Evolutionary conservation across 1,284 basidiomycete genomes (phyloP).

Genomic region (Apiotrichum domesticum): DNA sequence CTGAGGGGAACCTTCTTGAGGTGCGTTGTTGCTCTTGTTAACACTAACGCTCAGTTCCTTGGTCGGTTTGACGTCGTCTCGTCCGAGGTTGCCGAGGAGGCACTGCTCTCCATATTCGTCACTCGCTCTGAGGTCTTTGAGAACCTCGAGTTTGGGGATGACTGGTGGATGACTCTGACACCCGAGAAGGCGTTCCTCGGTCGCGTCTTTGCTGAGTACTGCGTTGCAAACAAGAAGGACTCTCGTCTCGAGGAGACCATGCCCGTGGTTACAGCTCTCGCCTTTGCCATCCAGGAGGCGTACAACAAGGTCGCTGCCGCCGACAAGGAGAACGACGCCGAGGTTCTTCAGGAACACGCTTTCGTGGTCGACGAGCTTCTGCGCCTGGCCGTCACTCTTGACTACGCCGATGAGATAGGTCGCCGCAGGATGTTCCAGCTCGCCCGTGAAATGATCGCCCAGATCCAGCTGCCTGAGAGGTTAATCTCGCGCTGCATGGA

Average conservation of each 20-base stretch:
- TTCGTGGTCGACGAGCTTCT: slow-evolving; percentile 78
- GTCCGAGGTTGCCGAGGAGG: slow-evolving; percentile 61
- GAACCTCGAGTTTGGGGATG: slow-evolving; percentile 65
- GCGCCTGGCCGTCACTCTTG: slow-evolving; percentile 71
- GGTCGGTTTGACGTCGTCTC: slow-evolving; percentile 58
- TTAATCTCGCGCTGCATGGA: slow-evolving; percentile 80
- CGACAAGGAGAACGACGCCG: slow-evolving; percentile 49
- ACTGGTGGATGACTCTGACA: slow-evolving; percentile 64
- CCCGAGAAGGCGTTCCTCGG: slow-evolving; percentile 79
- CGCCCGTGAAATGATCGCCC: slow-evolving; percentile 80
- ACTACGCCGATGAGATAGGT: slow-evolving; percentile 93
- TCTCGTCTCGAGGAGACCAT: slow-evolving; percentile 65
- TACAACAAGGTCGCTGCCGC: slow-evolving; percentile 62
- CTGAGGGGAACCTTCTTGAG: slow-evolving; percentile 50
- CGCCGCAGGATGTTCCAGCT: slow-evolving; percentile 84
- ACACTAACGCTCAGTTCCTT: slow-evolving; percentile 51
- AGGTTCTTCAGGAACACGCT: slow-evolving; percentile 53
- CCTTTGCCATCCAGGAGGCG: slow-evolving; percentile 73
- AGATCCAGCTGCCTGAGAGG: slow-evolving; percentile 68
- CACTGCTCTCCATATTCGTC: slow-evolving; percentile 60
- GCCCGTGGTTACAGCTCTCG: slow-evolving; percentile 84
- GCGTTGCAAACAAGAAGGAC: slow-evolving; percentile 60
- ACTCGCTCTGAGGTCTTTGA: slow-evolving; percentile 59
- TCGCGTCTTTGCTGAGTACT: slow-evolving; percentile 78
- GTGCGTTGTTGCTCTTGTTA: slow-evolving; percentile 30